These are phyloP conservation scores for Clarireedia paspali DNA, from an alignment of 2,329 filamentous ascomycete species.

Conservation along the genomic window DNA sequence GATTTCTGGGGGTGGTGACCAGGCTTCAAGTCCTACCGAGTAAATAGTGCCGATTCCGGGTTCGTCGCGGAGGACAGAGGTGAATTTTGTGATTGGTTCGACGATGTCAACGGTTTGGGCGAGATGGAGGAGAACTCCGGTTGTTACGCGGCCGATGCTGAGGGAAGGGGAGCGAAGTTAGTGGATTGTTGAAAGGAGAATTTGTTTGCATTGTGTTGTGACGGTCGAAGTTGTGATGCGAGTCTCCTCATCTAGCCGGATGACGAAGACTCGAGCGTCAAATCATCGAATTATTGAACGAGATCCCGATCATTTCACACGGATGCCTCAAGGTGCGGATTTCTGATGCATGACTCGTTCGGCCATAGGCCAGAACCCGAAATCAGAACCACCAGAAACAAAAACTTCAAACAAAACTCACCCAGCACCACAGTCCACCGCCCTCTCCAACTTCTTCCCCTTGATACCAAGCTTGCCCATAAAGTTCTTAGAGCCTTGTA, in stretches of 20 bases:
- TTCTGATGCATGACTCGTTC: too few species aligned
- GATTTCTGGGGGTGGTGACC: slow-evolving; percentile 40
- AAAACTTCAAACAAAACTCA: slow-evolving; percentile 17
- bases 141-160: slow-evolving; percentile 76
- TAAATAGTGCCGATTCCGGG: slow-evolving; percentile 56
- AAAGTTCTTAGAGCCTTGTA: slow-evolving; percentile 64
- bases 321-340: too few species aligned
- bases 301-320: too few species aligned
- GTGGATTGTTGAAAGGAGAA: not conserved
- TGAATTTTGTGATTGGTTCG: slow-evolving; percentile 80
- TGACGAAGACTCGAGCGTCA: too few species aligned
- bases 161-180: not conserved
- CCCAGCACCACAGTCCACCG: slow-evolving; percentile 34
- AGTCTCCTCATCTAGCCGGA: too few species aligned
- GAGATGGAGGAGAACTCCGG: slow-evolving; percentile 64
- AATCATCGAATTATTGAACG: too few species aligned
- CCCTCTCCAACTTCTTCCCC: slow-evolving; percentile 28
- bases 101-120: slow-evolving; percentile 72
- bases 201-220: too few species aligned
- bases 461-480: slow-evolving; percentile 53
- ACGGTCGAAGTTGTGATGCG: too few species aligned
- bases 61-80: slow-evolving; percentile 48
- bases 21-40: slow-evolving; percentile 68
- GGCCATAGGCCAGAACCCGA: not conserved
- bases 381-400: not conserved